Percentiles rank a stretch among this genome's conserved stretches.
phyloP scores from a whole-genome alignment of 2,329 filamentous ascomycete genomes.

The Hypoxylon sp. region DNA sequence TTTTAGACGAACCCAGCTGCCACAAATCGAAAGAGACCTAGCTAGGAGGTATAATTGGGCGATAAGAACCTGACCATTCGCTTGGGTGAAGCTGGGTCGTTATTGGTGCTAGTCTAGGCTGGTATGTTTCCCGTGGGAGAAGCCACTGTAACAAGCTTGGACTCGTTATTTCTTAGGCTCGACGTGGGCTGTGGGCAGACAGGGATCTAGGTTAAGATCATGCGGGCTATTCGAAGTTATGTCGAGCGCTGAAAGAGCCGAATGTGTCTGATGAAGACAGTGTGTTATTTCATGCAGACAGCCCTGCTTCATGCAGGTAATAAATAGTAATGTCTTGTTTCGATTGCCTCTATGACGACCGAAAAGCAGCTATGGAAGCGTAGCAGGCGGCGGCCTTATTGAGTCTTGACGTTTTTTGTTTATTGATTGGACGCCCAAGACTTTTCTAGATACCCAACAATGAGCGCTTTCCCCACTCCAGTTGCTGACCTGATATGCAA shows the following conservation, averaged over 20 bases:
- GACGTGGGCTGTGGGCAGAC: too few relatives aligned
- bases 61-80: constrained; percentile 1
- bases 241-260: too few relatives aligned
- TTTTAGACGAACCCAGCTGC: constrained; percentile 20
- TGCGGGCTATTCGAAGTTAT: too few relatives aligned
- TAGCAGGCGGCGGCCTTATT: background rate
- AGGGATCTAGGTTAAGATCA: too few relatives aligned
- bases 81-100: background rate
- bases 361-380: background rate
- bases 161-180: too few relatives aligned
- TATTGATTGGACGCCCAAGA: background rate
- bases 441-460: background rate
- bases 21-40: constrained; percentile 10
- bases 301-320: background rate
- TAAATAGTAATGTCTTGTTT: background rate
- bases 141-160: too few relatives aligned
- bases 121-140: background rate
- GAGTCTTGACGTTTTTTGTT: background rate
- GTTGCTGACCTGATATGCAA: background rate
- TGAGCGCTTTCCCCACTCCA: background rate
- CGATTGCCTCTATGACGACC: background rate
- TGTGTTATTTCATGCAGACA: too few relatives aligned
- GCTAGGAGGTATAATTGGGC: constrained; percentile 7
- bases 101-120: background rate
- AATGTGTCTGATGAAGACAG: background rate